A percentile compares a stretch with the other conserved stretches of the same genome.
Evolutionary conservation across 495 filamentous ascomycete genomes (phyloP).

Genomic region (Aspergillus funiculosus): DNA sequence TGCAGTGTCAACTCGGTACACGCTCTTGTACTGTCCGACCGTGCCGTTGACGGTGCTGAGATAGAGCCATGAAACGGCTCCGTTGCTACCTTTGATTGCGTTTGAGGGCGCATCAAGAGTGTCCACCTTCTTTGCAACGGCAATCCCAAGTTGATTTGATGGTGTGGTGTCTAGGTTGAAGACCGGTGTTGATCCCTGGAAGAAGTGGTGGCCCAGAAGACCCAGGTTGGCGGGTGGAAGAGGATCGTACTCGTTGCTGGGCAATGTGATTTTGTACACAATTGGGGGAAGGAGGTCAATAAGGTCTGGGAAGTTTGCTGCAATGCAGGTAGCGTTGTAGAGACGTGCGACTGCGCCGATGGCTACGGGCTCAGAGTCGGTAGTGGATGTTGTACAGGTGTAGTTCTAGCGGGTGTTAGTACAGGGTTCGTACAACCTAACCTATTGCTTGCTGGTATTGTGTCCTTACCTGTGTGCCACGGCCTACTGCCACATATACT

Average conservation of each 20-base stretch:
- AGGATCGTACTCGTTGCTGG: constrained; percentile 16
- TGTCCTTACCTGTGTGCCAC: constrained; percentile 58
- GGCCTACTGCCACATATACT: constrained; percentile 76
- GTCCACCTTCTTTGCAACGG: constrained; percentile 53
- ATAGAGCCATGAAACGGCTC: constrained; percentile 56
- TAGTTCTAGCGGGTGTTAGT: constrained; percentile 62
- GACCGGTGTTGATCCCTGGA: constrained; percentile 58
- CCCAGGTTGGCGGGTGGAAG: constrained; percentile 50
- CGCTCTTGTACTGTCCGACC: constrained; percentile 59
- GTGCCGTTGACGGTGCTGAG: constrained; percentile 48
- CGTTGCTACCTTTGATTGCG: constrained; percentile 49
- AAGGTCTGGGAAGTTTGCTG: constrained; percentile 58
- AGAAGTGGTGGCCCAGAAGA: constrained; percentile 76
- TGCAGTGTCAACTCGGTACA: constrained; percentile 82
- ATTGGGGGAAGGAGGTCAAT: constrained; percentile 45
- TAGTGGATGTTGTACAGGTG: constrained; percentile 61
- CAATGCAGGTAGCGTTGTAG: constrained; percentile 81
- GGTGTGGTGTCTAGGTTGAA: constrained; percentile 67
- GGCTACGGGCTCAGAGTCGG: constrained; percentile 52
- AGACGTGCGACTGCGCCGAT: constrained; percentile 78
- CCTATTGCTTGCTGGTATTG: neutral
- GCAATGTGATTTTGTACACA: constrained; percentile 41
- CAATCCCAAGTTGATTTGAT: constrained; percentile 52
- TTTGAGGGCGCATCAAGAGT: constrained; percentile 52
- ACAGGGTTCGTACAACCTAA: neutral